Base-by-base conservation (phyloP, 2,329 filamentous ascomycete genomes). In the Fusarium temperatum region DNA sequence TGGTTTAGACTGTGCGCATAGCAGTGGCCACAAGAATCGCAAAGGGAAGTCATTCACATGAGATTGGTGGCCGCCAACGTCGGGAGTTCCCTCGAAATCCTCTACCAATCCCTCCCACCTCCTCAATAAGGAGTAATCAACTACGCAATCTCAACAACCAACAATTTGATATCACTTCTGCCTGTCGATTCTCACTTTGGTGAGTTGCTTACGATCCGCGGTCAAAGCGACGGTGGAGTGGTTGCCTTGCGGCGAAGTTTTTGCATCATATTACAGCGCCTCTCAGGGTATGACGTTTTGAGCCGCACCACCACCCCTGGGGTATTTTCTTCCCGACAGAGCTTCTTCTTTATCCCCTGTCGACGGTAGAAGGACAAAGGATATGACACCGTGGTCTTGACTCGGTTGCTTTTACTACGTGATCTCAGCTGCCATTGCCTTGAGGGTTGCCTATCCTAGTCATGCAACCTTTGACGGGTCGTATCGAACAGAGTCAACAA, bases 231-330 rank as follows among this genome's bases (percentile, higher is more conserved):
- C 22, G 50, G 47, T 57, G 58, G 65, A 63, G 65, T 32, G 70
- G 73, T 68, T 74, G 61, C 63, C 55, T 39, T 55, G 61, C 60
- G 66, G 66, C 63, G 56, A 70, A 39, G 41, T 57, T 61, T 69
- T 69, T 77, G 73, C 75, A 77, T 76, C 75, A 77, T 77, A 56
- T 44, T 56, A 66, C 66, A 69, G 55, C 57, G 59, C 64, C 54
- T 50, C 61, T 8, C 35, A 32, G 26, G 45, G 63, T 68, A 77
- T 77, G 75, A 77, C 75, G 75, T 77, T 73, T 70, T 70, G 50
- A 70, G 66, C 65, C 57, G 66, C 50, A 71, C 70, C 70, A 74
- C 55, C 56, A 69, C 57, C 57, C 53, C 38, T 60, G 50, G 65
- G 50, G 17, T 30, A 48, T 59, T 32, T 60, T 41, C 39, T 45